Evolutionary conservation across 164 flowering plant species (phyloP).

Genomic region (Liriodendron chinense): DNA sequence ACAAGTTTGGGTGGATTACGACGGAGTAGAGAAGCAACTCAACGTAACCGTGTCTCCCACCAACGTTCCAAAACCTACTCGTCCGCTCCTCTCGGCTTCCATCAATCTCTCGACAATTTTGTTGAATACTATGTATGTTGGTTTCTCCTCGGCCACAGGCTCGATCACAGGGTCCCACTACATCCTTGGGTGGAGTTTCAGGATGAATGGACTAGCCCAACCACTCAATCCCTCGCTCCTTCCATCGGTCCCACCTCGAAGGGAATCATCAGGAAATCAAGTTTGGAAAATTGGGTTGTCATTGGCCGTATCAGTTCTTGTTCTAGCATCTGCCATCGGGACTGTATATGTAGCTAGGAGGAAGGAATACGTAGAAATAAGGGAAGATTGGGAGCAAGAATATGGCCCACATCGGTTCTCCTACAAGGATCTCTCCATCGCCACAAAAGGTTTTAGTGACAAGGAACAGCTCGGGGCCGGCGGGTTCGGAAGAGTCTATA

Average conservation of each 20-base stretch:
- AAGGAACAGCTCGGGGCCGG: slow-evolving; percentile 62
- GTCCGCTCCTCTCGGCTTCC: slow-evolving; percentile 9
- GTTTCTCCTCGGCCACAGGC: not conserved
- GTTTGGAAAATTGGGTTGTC: slow-evolving; percentile 9
- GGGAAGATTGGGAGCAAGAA: slow-evolving; percentile 71
- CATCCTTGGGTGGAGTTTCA: not conserved
- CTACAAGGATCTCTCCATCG: slow-evolving; percentile 57
- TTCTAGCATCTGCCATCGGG: slow-evolving; percentile 12
- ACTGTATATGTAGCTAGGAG: slow-evolving; percentile 14
- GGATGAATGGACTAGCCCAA: slow-evolving; percentile 16
- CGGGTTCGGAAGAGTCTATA: slow-evolving; percentile 75
- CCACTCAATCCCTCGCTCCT: slow-evolving; percentile 10
- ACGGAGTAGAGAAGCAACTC: slow-evolving; percentile 8
- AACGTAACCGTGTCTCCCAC: slow-evolving; percentile 16
- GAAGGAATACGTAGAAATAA: slow-evolving; percentile 42
- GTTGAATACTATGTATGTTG: not conserved
- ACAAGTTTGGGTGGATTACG: slow-evolving; percentile 17
- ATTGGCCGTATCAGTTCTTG: not conserved
- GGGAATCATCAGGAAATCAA: not conserved
- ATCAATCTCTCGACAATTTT: not conserved
- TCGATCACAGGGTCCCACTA: not conserved
- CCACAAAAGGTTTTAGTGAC: slow-evolving; percentile 64
- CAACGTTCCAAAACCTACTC: not conserved
- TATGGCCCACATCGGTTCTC: slow-evolving; percentile 65
- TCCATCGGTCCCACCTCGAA: slow-evolving; percentile 6